Evolutionary conservation across 345 rosid species (phyloP).

Genomic region (Populus deltoides): DNA sequence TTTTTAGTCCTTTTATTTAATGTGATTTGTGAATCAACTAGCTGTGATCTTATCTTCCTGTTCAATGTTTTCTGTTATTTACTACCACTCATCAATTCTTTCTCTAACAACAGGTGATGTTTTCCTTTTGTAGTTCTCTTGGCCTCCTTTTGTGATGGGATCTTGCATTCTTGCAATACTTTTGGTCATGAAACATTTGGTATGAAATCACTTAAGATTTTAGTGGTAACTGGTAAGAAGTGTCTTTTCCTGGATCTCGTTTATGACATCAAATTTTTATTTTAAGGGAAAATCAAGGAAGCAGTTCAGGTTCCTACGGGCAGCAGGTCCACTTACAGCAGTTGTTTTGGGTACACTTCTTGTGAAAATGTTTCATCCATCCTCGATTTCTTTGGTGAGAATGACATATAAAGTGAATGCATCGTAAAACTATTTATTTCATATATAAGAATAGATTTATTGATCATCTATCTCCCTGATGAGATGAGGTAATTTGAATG

Average conservation of each 20-base stretch:
- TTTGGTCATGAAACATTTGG: slow-evolving; percentile 89
- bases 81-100: too few relatives aligned
- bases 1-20: background rate
- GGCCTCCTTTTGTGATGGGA: slow-evolving; percentile 99
- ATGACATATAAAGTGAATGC: background rate
- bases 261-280: slow-evolving; percentile 27
- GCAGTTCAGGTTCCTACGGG: slow-evolving; percentile 72
- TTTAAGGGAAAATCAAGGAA: slow-evolving; percentile 89
- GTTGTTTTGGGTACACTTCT: slow-evolving; percentile 79
- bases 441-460: background rate
- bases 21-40: too few relatives aligned
- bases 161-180: slow-evolving; percentile 72
- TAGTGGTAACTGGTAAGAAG: background rate
- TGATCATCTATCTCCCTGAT: background rate
- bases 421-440: background rate
- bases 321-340: slow-evolving; percentile 92
- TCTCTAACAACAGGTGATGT: slow-evolving; percentile 40
- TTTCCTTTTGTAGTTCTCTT: slow-evolving; percentile 87
- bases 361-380: slow-evolving; percentile 40
- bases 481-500: background rate
- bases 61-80: slow-evolving; percentile 17
- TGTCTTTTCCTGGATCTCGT: background rate
- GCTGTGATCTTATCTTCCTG: background rate
- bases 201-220: slow-evolving; percentile 32
- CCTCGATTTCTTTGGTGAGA: too few relatives aligned